Evolutionary conservation across 306 rosid genomes (phyloP).

Genomic region (Cucumis melo): DNA sequence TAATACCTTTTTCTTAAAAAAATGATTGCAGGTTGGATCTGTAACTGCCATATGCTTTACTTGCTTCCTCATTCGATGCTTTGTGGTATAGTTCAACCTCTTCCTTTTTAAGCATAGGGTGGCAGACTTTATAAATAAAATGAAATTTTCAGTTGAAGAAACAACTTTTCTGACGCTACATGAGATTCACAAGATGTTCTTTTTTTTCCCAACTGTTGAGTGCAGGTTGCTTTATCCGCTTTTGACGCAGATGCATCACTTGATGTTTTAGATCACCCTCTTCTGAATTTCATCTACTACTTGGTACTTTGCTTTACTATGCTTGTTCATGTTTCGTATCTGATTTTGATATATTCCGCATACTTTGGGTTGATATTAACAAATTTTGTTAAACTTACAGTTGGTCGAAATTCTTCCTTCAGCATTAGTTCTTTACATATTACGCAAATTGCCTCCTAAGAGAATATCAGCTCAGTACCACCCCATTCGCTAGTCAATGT

Average conservation of each 20-base stretch:
- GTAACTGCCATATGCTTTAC: slow-evolving; percentile 93
- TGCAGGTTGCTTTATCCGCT: slow-evolving; percentile 71
- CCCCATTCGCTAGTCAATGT: slow-evolving; percentile 37
- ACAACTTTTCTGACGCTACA: neutral
- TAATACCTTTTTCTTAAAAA: neutral
- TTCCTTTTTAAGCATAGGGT: neutral
- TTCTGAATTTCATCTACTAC: slow-evolving; percentile 67
- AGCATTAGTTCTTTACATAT: slow-evolving; percentile 76
- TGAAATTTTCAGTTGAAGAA: neutral
- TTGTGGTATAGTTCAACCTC: slow-evolving; percentile 53
- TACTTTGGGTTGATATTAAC: slow-evolving; percentile 3
- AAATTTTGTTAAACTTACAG: slow-evolving; percentile 26
- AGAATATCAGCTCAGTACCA: slow-evolving; percentile 88
- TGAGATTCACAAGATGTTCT: neutral
- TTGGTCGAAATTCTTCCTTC: slow-evolving; percentile 92
- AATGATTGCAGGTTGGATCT: slow-evolving; percentile 75
- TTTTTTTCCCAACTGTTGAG: neutral
- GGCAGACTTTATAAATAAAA: no score
- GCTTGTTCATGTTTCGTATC: neutral
- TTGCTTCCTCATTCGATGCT: slow-evolving; percentile 83
- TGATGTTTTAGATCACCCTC: slow-evolving; percentile 56
- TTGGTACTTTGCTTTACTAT: slow-evolving; percentile 35
- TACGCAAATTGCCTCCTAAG: slow-evolving; percentile 89
- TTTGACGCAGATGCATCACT: slow-evolving; percentile 65
- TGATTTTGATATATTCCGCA: neutral